These are phyloP conservation scores for Tuber umbilicatum DNA, from an alignment of 495 filamentous ascomycete genomes.

Conservation along the genomic window DNA sequence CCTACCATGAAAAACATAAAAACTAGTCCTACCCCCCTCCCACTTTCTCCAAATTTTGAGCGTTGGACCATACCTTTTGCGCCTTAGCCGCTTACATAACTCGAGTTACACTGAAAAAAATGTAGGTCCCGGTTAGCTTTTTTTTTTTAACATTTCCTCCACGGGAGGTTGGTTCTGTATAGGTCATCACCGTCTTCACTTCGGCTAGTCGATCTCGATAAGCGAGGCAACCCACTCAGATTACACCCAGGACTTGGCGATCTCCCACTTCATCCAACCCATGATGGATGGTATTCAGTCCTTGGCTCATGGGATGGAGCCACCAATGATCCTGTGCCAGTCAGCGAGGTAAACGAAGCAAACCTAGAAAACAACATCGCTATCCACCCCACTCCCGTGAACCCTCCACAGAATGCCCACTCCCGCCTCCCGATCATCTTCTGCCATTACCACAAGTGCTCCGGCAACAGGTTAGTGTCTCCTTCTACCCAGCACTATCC, in stretches of 20 bases:
- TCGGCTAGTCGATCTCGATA: neutral
- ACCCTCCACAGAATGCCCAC: neutral
- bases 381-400: neutral
- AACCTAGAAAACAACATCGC: neutral
- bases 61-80: too few relatives aligned
- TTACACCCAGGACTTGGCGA: neutral
- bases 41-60: too few relatives aligned
- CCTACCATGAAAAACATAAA: too few relatives aligned
- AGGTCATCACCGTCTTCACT: too few relatives aligned
- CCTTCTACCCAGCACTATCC: neutral
- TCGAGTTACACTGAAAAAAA: too few relatives aligned
- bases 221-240: neutral
- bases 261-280: neutral
- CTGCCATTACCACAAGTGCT: neutral
- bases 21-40: too few relatives aligned
- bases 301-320: neutral
- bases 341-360: neutral
- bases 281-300: neutral
- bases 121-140: neutral
- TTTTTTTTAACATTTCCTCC: too few relatives aligned
- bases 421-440: neutral
- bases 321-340: neutral
- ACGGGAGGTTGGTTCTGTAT: too few relatives aligned
- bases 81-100: too few relatives aligned
- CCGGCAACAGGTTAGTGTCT: neutral